These are phyloP conservation scores for Yarrowia galli DNA, from an alignment of 1,139 yeast genomes.

Conservation along the genomic window DNA sequence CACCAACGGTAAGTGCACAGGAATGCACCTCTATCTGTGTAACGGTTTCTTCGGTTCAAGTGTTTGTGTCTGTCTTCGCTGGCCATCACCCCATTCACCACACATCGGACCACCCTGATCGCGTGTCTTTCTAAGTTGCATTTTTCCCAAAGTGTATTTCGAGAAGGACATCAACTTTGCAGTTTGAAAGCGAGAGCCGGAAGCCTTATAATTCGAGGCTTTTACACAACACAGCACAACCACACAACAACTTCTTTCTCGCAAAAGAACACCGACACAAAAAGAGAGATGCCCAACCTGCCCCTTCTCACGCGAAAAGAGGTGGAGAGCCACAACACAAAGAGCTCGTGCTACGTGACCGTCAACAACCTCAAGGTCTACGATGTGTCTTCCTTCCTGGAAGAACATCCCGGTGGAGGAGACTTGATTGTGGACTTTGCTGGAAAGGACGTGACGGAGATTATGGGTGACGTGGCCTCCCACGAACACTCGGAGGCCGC, in stretches of 20 bases:
- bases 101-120: neutral
- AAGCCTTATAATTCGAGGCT: slow-evolving; percentile 17
- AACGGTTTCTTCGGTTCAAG: too few species aligned
- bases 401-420: slow-evolving; percentile 89
- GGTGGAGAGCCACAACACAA: slow-evolving; percentile 44
- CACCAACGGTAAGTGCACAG: too few species aligned
- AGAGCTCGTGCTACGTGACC: slow-evolving; percentile 77
- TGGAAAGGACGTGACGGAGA: slow-evolving; percentile 82
- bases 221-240: neutral
- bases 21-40: too few species aligned
- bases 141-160: neutral
- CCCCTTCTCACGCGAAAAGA: slow-evolving; percentile 36
- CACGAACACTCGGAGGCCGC: slow-evolving; percentile 88
- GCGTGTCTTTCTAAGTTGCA: slow-evolving; percentile 24
- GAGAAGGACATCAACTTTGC: neutral
- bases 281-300: slow-evolving; percentile 18
- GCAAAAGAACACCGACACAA: neutral
- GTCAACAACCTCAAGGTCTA: slow-evolving; percentile 78
- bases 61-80: too few species aligned
- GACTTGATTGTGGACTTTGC: slow-evolving; percentile 77
- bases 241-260: neutral
- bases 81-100: slow-evolving; percentile 7
- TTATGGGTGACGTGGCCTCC: slow-evolving; percentile 70
- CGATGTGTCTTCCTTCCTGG: slow-evolving; percentile 77
- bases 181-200: neutral